Evolutionary conservation across 805 yeast genomes (phyloP).

Genomic region (Isabelozyma rhagii): DNA sequence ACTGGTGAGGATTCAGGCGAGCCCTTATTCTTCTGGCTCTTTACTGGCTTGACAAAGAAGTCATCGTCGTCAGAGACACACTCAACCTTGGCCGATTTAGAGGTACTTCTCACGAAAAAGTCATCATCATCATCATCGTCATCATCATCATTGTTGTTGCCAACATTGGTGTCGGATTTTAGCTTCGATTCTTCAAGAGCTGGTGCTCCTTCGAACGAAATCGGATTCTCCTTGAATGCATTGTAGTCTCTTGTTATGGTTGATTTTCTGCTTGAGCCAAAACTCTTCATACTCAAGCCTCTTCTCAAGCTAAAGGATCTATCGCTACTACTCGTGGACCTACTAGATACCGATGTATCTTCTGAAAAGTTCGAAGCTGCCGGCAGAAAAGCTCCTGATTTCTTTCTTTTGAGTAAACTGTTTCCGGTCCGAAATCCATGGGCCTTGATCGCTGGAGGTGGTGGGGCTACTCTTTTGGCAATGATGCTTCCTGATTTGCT

Average conservation of each 20-base stretch:
- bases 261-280: slow-evolving; percentile 8
- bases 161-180: background rate
- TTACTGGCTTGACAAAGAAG: slow-evolving; percentile 51
- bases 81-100: slow-evolving; percentile 2
- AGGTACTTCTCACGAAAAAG: slow-evolving; percentile 26
- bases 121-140: slow-evolving; percentile 27
- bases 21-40: background rate
- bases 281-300: slow-evolving; percentile 6
- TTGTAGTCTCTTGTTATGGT: slow-evolving; percentile 23
- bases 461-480: slow-evolving; percentile 71
- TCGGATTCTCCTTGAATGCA: slow-evolving; percentile 66
- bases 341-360: slow-evolving; percentile 8
- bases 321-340: slow-evolving; percentile 8
- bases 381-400: slow-evolving; percentile 2
- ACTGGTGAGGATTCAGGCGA: background rate
- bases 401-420: slow-evolving; percentile 2
- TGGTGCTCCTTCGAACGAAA: slow-evolving; percentile 77
- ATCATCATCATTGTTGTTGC: slow-evolving; percentile 8
- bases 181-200: slow-evolving; percentile 7
- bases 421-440: slow-evolving; percentile 2
- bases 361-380: slow-evolving; percentile 6
- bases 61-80: slow-evolving; percentile 42
- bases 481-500: slow-evolving; percentile 36
- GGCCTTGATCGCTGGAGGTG: slow-evolving; percentile 47
- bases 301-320: slow-evolving; percentile 6